These are phyloP conservation scores for Glebionis coronaria DNA, from an alignment of 129 eudicot genomes.

Conservation along the genomic window DNA sequence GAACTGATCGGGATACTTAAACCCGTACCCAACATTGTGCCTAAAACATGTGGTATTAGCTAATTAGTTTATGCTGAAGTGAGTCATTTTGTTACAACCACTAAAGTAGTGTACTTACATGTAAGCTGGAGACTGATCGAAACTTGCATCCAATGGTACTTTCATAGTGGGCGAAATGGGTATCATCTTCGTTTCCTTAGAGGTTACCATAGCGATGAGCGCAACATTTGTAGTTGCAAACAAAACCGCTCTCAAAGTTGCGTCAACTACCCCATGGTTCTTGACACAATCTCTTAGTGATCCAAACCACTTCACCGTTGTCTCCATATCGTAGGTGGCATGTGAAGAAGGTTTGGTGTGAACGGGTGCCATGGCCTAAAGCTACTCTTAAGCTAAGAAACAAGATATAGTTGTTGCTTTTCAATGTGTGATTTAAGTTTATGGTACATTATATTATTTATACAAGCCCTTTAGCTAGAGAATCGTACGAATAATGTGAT, in stretches of 20 bases:
- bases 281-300: not conserved
- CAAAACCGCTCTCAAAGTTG: conserved; percentile 46
- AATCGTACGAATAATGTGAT: too few relatives aligned
- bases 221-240: conserved; percentile 40
- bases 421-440: too few relatives aligned
- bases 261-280: conserved; percentile 32
- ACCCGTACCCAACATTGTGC: too few relatives aligned
- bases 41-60: too few relatives aligned
- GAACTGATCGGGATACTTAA: too few relatives aligned
- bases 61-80: too few relatives aligned
- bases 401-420: too few relatives aligned
- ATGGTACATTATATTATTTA: too few relatives aligned
- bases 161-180: conserved; percentile 25
- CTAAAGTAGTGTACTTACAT: conserved; percentile 54
- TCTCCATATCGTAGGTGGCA: not conserved
- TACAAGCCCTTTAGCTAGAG: too few relatives aligned
- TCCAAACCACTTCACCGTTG: conserved; percentile 9
- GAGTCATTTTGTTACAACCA: too few relatives aligned
- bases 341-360: conserved; percentile 20
- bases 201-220: conserved; percentile 61
- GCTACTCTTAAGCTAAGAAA: too few relatives aligned
- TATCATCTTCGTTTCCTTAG: conserved; percentile 45
- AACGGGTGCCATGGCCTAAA: conserved; percentile 19
- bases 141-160: conserved; percentile 34
- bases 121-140: conserved; percentile 59